Evolutionary conservation across 176 grass and related monocot genomes (phyloP).

Genomic region (Musa acuminata): DNA sequence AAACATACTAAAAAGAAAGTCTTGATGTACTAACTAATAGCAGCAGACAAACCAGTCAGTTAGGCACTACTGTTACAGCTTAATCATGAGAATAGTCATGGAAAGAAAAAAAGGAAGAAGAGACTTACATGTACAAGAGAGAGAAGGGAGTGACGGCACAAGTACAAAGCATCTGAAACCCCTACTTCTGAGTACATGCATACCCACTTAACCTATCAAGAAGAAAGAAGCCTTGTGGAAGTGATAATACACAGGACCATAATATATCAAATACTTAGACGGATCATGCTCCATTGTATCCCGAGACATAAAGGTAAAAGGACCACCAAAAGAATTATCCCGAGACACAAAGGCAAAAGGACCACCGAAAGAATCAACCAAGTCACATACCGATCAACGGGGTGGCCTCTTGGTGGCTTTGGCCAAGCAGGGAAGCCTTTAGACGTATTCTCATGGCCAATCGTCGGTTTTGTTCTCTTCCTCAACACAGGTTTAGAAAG

Average conservation of each 20-base stretch:
- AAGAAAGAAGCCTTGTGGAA: neutral
- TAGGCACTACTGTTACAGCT: no score
- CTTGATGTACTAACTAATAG: no score
- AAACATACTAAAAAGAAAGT: no score
- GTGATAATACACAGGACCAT: neutral
- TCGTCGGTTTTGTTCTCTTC: neutral
- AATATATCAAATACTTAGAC: neutral
- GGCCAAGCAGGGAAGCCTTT: neutral
- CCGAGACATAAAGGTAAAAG: conserved; percentile 10
- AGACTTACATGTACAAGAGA: no score
- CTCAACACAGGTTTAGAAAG: neutral
- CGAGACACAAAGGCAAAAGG: no score
- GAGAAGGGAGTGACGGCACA: no score
- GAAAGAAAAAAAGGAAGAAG: no score
- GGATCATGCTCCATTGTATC: conserved; percentile 5
- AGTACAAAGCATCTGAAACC: no score
- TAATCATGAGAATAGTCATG: no score
- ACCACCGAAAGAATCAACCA: conserved; percentile 7
- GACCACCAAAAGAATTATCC: conserved; percentile 11
- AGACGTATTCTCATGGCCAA: neutral
- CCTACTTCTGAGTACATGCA: no score
- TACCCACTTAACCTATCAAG: no score
- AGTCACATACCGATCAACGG: neutral
- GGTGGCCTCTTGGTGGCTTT: neutral
- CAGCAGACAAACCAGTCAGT: no score